These are phyloP conservation scores for Epichloe typhina DNA, from an alignment of 2,329 filamentous ascomycete genomes.

Conservation along the genomic window DNA sequence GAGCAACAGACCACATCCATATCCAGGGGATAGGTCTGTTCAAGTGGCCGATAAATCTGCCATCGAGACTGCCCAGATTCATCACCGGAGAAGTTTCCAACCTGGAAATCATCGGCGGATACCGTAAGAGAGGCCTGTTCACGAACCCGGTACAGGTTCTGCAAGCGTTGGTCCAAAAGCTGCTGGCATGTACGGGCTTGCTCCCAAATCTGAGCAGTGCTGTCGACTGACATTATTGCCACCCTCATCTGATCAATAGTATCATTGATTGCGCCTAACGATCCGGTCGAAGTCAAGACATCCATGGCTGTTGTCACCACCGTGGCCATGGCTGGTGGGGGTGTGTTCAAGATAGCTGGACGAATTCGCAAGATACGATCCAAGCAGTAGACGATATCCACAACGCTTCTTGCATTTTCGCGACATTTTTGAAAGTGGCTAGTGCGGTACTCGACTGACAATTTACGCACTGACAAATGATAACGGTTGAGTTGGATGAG, in stretches of 20 bases:
- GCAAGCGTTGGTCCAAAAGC: conserved; percentile 28
- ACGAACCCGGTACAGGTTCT: conserved; percentile 20
- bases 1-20: conserved; percentile 25
- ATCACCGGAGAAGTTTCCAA: conserved; percentile 13
- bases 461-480: conserved; percentile 25
- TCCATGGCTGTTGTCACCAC: conserved; percentile 52
- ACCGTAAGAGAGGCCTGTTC: conserved; percentile 17
- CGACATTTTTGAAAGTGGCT: conserved; percentile 35
- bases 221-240: conserved; percentile 39
- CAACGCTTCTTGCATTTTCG: conserved; percentile 37
- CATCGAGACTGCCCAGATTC: conserved; percentile 18
- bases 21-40: conserved; percentile 21
- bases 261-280: conserved; percentile 34
- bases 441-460: conserved; percentile 26
- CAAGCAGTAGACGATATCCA: conserved; percentile 32
- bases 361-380: conserved; percentile 22
- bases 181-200: conserved; percentile 38
- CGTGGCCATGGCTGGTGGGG: conserved; percentile 50
- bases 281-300: conserved; percentile 48
- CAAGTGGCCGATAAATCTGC: conserved; percentile 24
- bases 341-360: conserved; percentile 24
- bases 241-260: conserved; percentile 41
- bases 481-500: conserved; percentile 54
- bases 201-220: conserved; percentile 46
- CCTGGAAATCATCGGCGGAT: conserved; percentile 17